These are phyloP conservation scores for Trichopus zeylanicus DNA, from an alignment of 116 monocot genomes.

Conservation along the genomic window DNA sequence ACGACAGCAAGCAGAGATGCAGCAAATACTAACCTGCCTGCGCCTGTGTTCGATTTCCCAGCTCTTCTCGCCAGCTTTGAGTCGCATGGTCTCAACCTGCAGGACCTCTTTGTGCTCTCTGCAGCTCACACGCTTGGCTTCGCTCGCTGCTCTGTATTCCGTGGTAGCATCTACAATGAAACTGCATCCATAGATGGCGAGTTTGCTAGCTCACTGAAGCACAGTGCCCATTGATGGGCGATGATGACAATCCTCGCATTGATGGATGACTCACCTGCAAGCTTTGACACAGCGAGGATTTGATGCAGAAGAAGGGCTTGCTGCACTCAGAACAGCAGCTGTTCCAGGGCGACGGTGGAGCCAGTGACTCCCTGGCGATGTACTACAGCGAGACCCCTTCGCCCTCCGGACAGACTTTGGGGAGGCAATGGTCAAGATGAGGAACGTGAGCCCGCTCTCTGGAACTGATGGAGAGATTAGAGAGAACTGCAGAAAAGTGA, in stretches of 20 bases:
- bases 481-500: constrained; percentile 53
- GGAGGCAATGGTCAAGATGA: constrained; percentile 69
- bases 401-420: constrained; percentile 65
- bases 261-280: constrained; percentile 42
- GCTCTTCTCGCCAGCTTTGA: constrained; percentile 71
- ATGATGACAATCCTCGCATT: constrained; percentile 62
- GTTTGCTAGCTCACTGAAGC: constrained; percentile 31
- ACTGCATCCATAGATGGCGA: constrained; percentile 18
- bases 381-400: constrained; percentile 36
- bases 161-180: constrained; percentile 62
- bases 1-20: constrained; percentile 48
- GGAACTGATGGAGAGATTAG: constrained; percentile 54
- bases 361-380: constrained; percentile 40
- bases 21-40: constrained; percentile 56
- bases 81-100: constrained; percentile 42
- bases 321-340: constrained; percentile 58
- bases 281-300: constrained; percentile 70
- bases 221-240: constrained; percentile 55
- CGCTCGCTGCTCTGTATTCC: constrained; percentile 63
- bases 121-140: constrained; percentile 68
- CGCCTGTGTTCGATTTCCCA: constrained; percentile 49
- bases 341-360: constrained; percentile 27
- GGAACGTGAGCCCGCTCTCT: constrained; percentile 51
- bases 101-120: constrained; percentile 48
- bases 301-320: constrained; percentile 41